Conservation (phyloP, 1,284 basidiomycete species). For the Binderoboletus segoi region DNA sequence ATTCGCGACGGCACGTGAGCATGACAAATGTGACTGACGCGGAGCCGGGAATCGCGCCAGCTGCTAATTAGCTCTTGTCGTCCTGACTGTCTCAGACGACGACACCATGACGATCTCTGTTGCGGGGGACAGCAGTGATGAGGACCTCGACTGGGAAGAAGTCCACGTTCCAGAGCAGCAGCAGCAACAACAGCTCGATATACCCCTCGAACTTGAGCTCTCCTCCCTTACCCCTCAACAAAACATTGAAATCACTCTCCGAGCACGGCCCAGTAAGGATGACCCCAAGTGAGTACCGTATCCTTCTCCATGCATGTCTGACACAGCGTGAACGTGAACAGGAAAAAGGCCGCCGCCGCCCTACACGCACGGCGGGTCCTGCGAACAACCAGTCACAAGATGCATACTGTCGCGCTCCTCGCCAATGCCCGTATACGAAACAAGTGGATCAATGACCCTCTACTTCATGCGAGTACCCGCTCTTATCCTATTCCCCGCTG, state of each 20-base stretch:
- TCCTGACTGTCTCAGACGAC: conserved; percentile 3
- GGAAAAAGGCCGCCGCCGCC: conserved; percentile 48
- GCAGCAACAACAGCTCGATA: conserved; percentile 14
- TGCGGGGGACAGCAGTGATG: conserved; percentile 35
- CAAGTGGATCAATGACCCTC: conserved; percentile 79
- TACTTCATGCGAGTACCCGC: conserved; percentile 68
- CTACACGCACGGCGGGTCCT: conserved; percentile 66
- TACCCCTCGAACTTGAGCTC: conserved; percentile 26
- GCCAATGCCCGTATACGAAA: conserved; percentile 80
- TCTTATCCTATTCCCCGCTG: conserved; percentile 26
- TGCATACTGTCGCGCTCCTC: conserved; percentile 82
- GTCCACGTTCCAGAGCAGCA: conserved; percentile 27
- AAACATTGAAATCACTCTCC: conserved; percentile 65
- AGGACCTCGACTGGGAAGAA: conserved; percentile 50
- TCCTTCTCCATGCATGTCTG: neutral
- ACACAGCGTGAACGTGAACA: conserved; percentile 28
- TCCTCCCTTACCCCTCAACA: conserved; percentile 27
- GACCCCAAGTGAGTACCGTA: conserved; percentile 33
- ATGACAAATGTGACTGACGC: conserved; percentile 29
- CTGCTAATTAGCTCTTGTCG: conserved; percentile 10
- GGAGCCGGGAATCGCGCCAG: conserved; percentile 21
- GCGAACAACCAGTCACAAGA: conserved; percentile 82
- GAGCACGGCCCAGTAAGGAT: conserved; percentile 44
- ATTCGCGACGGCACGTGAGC: conserved; percentile 15
- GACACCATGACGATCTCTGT: conserved; percentile 24